A percentile compares a stretch with the other conserved stretches of the same genome.
Conservation (phyloP, 371 early-diverging fungal species). For the Zychaea mexicana region DNA sequence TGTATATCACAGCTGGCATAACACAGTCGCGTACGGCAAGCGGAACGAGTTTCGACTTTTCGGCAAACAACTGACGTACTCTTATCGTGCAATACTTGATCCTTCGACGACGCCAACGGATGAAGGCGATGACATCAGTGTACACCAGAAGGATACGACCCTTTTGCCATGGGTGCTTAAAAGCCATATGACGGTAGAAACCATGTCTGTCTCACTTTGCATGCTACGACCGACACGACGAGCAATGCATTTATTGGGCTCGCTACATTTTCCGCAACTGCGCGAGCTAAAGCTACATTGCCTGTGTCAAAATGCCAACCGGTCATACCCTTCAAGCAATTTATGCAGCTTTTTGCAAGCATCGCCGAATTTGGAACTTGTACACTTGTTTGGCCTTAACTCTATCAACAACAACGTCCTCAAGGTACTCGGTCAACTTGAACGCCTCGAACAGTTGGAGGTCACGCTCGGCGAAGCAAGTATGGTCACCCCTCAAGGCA, state of each 20-base stretch:
- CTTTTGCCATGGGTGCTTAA: too few species aligned
- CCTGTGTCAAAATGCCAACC: background rate
- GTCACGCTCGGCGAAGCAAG: background rate
- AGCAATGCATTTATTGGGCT: background rate
- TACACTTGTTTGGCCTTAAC: background rate
- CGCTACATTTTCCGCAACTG: background rate
- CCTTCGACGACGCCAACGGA: too few species aligned
- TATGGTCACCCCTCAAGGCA: background rate
- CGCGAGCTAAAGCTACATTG: background rate
- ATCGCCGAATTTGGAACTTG: background rate
- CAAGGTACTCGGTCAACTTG: background rate
- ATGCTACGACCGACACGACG: background rate
- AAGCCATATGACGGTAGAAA: too few species aligned
- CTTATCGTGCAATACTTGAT: too few species aligned
- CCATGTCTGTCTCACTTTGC: background rate
- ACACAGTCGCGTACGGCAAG: too few species aligned
- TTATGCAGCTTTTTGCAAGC: background rate
- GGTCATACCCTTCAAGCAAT: background rate
- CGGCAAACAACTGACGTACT: too few species aligned
- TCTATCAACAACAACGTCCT: background rate
- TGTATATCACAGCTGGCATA: too few species aligned
- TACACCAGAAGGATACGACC: too few species aligned
- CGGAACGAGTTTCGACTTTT: too few species aligned
- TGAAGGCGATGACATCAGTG: too few species aligned
- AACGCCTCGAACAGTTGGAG: background rate